These are phyloP conservation scores for Cercophora samala DNA, from an alignment of 495 filamentous ascomycete genomes.

Conservation along the genomic window DNA sequence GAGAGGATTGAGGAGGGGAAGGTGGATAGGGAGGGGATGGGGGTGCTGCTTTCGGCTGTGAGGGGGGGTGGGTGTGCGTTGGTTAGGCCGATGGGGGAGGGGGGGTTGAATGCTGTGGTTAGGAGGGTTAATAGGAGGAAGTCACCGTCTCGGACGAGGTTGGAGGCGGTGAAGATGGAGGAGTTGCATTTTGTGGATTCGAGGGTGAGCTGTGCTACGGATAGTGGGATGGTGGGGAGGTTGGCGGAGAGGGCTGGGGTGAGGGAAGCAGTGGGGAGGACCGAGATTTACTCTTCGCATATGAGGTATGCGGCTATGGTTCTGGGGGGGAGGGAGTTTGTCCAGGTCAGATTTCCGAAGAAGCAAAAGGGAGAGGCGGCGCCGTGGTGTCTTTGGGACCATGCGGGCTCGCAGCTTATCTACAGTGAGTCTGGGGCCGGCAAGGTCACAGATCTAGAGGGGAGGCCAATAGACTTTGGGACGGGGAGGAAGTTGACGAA, in stretches of 20 bases:
- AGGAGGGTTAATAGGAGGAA: conserved; percentile 27
- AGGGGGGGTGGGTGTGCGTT: conserved; percentile 46
- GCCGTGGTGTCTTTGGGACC: conserved; percentile 54
- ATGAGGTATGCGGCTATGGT: conserved; percentile 58
- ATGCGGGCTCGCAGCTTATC: conserved; percentile 57
- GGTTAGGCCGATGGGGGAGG: conserved; percentile 44
- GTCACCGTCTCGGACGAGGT: neutral
- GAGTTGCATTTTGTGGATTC: conserved; percentile 51
- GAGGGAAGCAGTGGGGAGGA: conserved; percentile 40
- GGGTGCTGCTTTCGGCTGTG: conserved; percentile 52
- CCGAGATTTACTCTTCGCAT: conserved; percentile 56
- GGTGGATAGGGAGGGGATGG: conserved; percentile 48
- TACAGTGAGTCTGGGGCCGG: conserved; percentile 53
- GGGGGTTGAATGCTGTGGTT: conserved; percentile 28
- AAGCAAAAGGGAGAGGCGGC: neutral
- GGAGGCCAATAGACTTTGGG: conserved; percentile 41
- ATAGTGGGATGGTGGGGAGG: conserved; percentile 40
- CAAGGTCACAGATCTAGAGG: conserved; percentile 52
- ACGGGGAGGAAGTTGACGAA: conserved; percentile 33
- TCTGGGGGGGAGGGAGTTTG: conserved; percentile 37
- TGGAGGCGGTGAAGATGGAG: conserved; percentile 25
- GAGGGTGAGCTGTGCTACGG: conserved; percentile 37
- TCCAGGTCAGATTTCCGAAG: conserved; percentile 29
- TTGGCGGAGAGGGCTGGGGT: conserved; percentile 44
- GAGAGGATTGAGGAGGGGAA: conserved; percentile 44